phyloP scores from a whole-genome alignment of 768 basidiomycete genomes.

The Suillus ampliporus region DNA sequence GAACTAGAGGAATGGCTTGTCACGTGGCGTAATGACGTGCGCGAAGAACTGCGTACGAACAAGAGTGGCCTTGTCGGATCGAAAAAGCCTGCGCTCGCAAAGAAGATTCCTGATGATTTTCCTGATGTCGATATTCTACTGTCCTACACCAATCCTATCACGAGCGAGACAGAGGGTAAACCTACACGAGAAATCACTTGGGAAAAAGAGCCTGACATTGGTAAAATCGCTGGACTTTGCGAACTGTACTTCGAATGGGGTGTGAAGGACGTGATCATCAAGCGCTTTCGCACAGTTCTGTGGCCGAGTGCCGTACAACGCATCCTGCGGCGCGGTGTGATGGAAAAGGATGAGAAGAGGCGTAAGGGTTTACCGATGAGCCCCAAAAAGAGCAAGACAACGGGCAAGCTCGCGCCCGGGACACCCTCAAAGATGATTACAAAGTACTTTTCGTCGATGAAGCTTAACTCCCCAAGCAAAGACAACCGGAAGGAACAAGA shows the following conservation, averaged over 20 bases:
- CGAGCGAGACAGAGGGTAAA: constrained; percentile 63
- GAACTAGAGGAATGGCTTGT: constrained; percentile 59
- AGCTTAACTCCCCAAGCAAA: constrained; percentile 32
- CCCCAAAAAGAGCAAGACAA: constrained; percentile 43
- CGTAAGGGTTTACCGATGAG: constrained; percentile 37
- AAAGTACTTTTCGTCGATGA: constrained; percentile 57
- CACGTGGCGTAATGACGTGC: constrained; percentile 66
- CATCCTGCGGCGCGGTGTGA: constrained; percentile 66
- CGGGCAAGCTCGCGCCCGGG: constrained; percentile 36
- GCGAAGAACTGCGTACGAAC: constrained; percentile 72
- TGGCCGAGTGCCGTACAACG: constrained; percentile 80
- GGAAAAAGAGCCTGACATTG: constrained; percentile 67
- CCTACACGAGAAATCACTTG: constrained; percentile 50
- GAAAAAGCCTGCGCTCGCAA: constrained; percentile 70
- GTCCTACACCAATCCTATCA: constrained; percentile 80
- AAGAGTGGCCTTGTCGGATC: constrained; percentile 64
- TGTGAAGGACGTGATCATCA: constrained; percentile 78
- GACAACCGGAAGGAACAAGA: background rate
- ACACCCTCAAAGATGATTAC: constrained; percentile 58
- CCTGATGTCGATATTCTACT: constrained; percentile 76
- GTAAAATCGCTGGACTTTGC: constrained; percentile 76
- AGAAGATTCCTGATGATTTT: constrained; percentile 67
- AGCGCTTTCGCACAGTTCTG: constrained; percentile 81
- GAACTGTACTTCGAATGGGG: constrained; percentile 96
- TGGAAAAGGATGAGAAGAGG: constrained; percentile 50